Conservation (phyloP, 768 basidiomycete genomes). For the Mycena alexandri region DNA sequence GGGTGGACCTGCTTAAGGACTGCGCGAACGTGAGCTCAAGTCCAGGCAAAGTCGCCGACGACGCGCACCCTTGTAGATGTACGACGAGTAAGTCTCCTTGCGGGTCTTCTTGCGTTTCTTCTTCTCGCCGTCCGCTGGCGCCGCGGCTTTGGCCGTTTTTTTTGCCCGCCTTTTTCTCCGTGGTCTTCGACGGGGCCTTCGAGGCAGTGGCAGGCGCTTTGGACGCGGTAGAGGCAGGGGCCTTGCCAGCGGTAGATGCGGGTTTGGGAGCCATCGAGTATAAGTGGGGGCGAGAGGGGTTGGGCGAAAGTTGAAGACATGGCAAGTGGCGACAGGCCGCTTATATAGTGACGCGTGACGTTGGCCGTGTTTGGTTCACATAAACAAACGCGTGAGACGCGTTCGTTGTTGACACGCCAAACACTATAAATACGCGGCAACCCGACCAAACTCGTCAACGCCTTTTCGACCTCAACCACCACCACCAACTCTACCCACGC, state of each 20-base stretch:
- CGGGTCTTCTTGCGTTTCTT: conserved; percentile 90
- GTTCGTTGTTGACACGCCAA: conserved; percentile 47
- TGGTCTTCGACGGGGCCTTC: conserved; percentile 78
- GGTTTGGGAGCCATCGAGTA: conserved; percentile 82
- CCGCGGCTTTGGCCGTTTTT: conserved; percentile 73
- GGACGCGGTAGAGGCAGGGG: conserved; percentile 75
- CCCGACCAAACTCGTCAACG: conserved; percentile 12
- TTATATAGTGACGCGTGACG: conserved; percentile 62
- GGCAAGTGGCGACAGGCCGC: conserved; percentile 26
- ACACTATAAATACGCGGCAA: conserved; percentile 46
- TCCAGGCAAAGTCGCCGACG: not conserved
- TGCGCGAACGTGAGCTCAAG: conserved; percentile 43
- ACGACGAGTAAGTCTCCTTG: conserved; percentile 94
- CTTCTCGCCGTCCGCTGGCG: conserved; percentile 79
- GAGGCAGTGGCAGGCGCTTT: conserved; percentile 81
- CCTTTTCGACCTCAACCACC: conserved; percentile 30
- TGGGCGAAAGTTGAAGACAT: conserved; percentile 41
- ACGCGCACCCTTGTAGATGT: conserved; percentile 91
- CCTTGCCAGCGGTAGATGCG: conserved; percentile 85
- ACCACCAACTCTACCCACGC: conserved; percentile 28
- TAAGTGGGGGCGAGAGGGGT: conserved; percentile 43
- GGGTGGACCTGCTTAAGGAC: conserved; percentile 98
- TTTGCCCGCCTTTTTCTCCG: conserved; percentile 82
- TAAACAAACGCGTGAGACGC: conserved; percentile 54
- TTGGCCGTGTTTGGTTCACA: conserved; percentile 57